Conservation (phyloP, 768 basidiomycete species). For the Daedaleopsis nitida region DNA sequence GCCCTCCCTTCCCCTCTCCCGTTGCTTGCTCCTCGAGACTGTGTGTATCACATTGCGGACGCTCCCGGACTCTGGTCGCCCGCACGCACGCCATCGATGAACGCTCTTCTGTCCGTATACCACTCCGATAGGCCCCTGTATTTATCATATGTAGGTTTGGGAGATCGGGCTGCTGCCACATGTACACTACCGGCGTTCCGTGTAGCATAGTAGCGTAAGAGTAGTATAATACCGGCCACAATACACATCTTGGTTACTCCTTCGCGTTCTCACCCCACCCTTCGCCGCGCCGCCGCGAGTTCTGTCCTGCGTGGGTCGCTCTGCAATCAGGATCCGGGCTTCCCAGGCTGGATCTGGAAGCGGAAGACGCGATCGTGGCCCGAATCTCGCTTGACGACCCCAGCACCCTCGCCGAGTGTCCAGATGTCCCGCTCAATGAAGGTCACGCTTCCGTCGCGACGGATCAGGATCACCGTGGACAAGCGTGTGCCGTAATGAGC, state of each 20-base stretch:
- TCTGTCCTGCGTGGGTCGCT: not conserved
- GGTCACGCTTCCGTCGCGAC: conserved; percentile 55
- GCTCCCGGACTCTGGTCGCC: conserved; percentile 12
- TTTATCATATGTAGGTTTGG: conserved; percentile 14
- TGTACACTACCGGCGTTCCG: conserved; percentile 20
- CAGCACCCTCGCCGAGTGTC: conserved; percentile 44
- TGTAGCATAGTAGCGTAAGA: conserved; percentile 22
- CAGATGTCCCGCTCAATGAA: conserved; percentile 79
- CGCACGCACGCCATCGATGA: conserved; percentile 8
- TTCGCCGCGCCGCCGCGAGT: not conserved
- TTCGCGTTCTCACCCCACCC: not conserved
- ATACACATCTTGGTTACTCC: conserved; percentile 5
- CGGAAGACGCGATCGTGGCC: conserved; percentile 25
- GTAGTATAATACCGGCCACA: conserved; percentile 14
- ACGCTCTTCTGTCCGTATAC: conserved; percentile 5
- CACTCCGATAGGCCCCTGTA: conserved; percentile 9
- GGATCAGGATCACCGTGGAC: conserved; percentile 70
- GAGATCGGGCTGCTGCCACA: conserved; percentile 8
- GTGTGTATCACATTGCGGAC: not conserved
- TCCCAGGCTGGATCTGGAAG: conserved; percentile 21
- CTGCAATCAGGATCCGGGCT: not conserved
- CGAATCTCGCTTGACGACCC: conserved; percentile 18
- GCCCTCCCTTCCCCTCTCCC: conserved; percentile 3
- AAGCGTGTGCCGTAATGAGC: conserved; percentile 67
- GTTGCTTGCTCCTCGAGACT: conserved; percentile 11